Percentiles rank a stretch among this genome's conserved stretches.
phyloP scores from a whole-genome alignment of 1,284 basidiomycete species.

The Microbotryomycetes sp. region DNA sequence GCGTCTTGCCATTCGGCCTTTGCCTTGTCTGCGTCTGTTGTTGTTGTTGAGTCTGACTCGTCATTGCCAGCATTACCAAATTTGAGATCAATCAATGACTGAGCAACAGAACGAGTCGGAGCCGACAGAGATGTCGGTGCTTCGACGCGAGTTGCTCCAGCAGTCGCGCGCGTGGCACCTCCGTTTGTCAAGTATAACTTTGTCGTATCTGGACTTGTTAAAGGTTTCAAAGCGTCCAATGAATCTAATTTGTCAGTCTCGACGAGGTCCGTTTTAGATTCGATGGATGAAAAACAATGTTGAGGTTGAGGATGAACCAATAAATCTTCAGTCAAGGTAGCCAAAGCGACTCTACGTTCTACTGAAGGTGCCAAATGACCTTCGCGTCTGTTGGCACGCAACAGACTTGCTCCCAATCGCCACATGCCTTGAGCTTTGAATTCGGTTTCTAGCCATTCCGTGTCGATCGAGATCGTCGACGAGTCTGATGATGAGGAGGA shows the following conservation, averaged over 20 bases:
- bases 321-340: conserved; percentile 18
- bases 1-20: conserved; percentile 6
- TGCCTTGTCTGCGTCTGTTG: background rate
- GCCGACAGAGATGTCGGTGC: background rate
- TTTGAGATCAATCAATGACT: conserved; percentile 32
- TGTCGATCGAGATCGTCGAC: conserved; percentile 13
- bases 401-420: conserved; percentile 24
- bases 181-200: conserved; percentile 29
- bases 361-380: conserved; percentile 20
- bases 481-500: background rate
- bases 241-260: conserved; percentile 12
- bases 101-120: conserved; percentile 21
- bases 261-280: conserved; percentile 8
- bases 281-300: conserved; percentile 11
- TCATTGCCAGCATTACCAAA: conserved; percentile 21
- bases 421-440: conserved; percentile 30
- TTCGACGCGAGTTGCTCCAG: background rate
- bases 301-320: conserved; percentile 20
- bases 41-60: background rate
- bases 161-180: background rate
- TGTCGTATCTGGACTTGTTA: conserved; percentile 26
- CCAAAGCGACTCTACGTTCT: conserved; percentile 24
- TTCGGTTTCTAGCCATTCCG: conserved; percentile 23
- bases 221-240: conserved; percentile 14
- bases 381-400: conserved; percentile 8